Percentiles rank a stretch among this genome's conserved stretches.
These are phyloP conservation scores for Kluyveromyces dobzhanskii DNA, from an alignment of 805 yeast species.

Conservation along the genomic window DNA sequence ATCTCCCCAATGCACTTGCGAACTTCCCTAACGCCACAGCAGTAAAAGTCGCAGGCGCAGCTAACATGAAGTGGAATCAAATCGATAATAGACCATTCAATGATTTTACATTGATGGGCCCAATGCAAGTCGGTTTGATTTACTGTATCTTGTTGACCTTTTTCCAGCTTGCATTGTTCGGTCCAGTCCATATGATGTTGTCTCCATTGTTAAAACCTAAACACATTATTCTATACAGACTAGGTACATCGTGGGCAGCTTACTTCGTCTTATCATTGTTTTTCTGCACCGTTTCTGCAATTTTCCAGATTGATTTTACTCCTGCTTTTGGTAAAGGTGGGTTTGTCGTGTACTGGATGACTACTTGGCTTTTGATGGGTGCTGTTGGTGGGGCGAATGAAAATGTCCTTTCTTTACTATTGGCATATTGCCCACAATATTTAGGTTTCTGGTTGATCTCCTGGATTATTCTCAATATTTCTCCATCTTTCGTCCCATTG, in stretches of 20 bases:
- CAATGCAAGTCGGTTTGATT: conserved; percentile 68
- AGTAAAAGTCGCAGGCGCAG: conserved; percentile 8
- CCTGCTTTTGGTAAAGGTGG: conserved; percentile 58
- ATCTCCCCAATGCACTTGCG: conserved; percentile 24
- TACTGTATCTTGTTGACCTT: conserved; percentile 64
- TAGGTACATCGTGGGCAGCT: conserved; percentile 40
- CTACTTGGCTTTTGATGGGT: conserved; percentile 57
- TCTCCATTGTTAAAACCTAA: conserved; percentile 36
- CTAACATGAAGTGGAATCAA: conserved; percentile 30
- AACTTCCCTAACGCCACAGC: conserved; percentile 6
- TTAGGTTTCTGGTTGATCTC: conserved; percentile 64
- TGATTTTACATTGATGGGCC: conserved; percentile 49
- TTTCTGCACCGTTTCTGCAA: conserved; percentile 52
- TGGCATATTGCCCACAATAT: conserved; percentile 50
- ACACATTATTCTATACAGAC: conserved; percentile 46
- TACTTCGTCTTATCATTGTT: conserved; percentile 52
- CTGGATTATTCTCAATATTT: conserved; percentile 61
- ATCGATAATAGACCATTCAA: conserved; percentile 44
- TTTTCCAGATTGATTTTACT: conserved; percentile 56
- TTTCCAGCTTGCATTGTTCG: conserved; percentile 57
- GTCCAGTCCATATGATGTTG: conserved; percentile 42
- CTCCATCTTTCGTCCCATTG: conserved; percentile 62
- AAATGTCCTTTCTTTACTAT: conserved; percentile 44
- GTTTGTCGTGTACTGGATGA: conserved; percentile 67
- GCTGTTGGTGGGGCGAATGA: conserved; percentile 76